Conservation (phyloP, 169 alveolate species). For the Eimeria maxima region DNA sequence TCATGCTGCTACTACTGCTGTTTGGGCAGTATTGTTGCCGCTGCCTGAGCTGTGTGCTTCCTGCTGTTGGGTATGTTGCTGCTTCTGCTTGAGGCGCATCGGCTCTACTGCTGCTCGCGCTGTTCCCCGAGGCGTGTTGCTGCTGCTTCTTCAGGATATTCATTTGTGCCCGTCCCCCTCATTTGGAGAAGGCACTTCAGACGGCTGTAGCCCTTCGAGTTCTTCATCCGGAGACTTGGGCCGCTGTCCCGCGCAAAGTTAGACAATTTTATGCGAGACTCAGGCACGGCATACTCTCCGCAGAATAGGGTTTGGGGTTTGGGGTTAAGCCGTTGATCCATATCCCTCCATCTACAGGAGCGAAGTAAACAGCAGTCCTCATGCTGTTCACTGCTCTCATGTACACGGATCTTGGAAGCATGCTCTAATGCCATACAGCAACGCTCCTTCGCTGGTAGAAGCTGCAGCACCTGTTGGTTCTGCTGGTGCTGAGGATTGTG, state of each 20-base stretch:
- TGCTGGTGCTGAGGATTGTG: background rate
- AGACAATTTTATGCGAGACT: slow-evolving; percentile 89
- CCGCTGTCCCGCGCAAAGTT: slow-evolving; percentile 85
- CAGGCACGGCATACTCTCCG: slow-evolving; percentile 79
- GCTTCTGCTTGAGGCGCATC: slow-evolving; percentile 76
- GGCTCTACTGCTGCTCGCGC: background rate
- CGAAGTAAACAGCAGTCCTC: background rate
- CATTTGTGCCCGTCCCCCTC: slow-evolving; percentile 91
- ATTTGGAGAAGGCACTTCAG: slow-evolving; percentile 88
- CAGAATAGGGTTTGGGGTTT: background rate
- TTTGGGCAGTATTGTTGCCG: too few species aligned
- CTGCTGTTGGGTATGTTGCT: background rate
- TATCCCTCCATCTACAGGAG: too few species aligned
- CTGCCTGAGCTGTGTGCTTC: background rate
- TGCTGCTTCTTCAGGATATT: slow-evolving; percentile 69
- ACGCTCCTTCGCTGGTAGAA: background rate
- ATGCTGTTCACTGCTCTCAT: background rate
- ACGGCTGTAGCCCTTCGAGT: slow-evolving; percentile 91
- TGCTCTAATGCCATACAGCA: background rate
- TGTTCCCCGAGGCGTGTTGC: background rate
- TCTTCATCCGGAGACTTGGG: slow-evolving; percentile 89
- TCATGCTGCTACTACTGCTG: slow-evolving; percentile 8
- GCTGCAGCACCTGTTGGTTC: background rate
- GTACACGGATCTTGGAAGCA: too few species aligned
- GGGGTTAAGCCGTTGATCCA: background rate